Evolutionary conservation across 2,329 filamentous ascomycete genomes (phyloP), one percentile per base, ranked within the genome.

Genomic region (Grosmannia clavigera): DNA sequence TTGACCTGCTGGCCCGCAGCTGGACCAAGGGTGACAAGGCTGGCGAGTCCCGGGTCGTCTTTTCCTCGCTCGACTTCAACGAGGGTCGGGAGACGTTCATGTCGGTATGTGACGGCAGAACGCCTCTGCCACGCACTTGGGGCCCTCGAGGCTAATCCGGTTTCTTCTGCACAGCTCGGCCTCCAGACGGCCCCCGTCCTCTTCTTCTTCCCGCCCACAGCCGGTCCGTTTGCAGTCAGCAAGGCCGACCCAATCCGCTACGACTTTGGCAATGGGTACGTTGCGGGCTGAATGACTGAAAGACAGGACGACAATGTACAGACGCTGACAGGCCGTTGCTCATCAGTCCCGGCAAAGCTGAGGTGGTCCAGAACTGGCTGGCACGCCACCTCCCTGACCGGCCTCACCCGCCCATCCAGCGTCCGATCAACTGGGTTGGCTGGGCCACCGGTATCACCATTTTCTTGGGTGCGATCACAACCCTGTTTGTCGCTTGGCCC

Each of bases 141-240:
- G 27, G 16, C 25, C 10, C 29, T 31, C 14, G 43, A 46, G 43
- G 19, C 43, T 46, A 22, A 46, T 46, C 43, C 16, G 43, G 29
- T 2, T 40, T 46, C 19, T n/a, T 25, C 7, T 7, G 19, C n/a
- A 3, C 66, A 97, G 92, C 82, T 97, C 66, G 86, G 88, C 73
- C 84, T 99, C 51, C 90, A 96, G 84, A 96, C 92, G 55, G 94
- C 94, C 7, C 94, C 94, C 1, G 87, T 97, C 48, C 80, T 99
- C 52, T 76, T 96, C 53, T 77, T 95, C 65, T 97, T 94, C 78
- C 89, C 84, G 63, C 90, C 94, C 29, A 96, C 92, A 5, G 75
- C 80, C 60, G 94, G 94, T 22, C 87, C 89, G 31, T 82, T 90
- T 71, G 91, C 92, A 58, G 86, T 83, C 65, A 69, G 82, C 54